Percentiles rank a stretch among this genome's conserved stretches.
Evolutionary conservation across 1,284 basidiomycete genomes (phyloP).

Genomic region (Cystobasidium sp.): DNA sequence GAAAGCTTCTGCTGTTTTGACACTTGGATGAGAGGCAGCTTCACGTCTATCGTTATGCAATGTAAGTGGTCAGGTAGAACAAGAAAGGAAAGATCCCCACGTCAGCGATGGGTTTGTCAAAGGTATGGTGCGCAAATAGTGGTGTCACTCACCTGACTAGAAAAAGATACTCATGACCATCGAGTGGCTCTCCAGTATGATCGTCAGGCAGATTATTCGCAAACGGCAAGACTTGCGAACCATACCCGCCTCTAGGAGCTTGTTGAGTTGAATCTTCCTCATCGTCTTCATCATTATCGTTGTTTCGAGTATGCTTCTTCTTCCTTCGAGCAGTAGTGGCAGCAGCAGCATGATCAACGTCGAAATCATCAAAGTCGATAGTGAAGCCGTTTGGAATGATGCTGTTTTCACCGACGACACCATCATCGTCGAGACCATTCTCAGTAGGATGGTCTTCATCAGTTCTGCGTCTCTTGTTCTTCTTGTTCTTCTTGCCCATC

Average conservation of each 20-base stretch:
- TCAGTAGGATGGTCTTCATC: not conserved
- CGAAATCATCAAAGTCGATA: slow-evolving; percentile 30
- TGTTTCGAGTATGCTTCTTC: slow-evolving; percentile 4
- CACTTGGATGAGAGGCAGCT: slow-evolving; percentile 37
- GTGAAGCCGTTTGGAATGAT: slow-evolving; percentile 43
- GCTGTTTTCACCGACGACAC: slow-evolving; percentile 6
- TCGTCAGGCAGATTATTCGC: slow-evolving; percentile 47
- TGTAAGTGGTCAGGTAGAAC: not conserved
- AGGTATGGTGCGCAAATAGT: not conserved
- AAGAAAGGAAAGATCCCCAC: not conserved
- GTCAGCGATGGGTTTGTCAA: slow-evolving; percentile 3
- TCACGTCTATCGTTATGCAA: slow-evolving; percentile 28
- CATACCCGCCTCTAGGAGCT: slow-evolving; percentile 49
- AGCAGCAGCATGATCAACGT: too few species aligned
- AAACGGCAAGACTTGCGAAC: slow-evolving; percentile 52
- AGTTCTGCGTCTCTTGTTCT: slow-evolving; percentile 26
- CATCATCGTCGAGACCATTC: not conserved
- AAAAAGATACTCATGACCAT: slow-evolving; percentile 67
- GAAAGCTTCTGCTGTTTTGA: slow-evolving; percentile 39
- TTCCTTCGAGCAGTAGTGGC: not conserved
- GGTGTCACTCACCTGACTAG: slow-evolving; percentile 55
- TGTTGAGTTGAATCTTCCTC: slow-evolving; percentile 40
- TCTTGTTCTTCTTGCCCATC: slow-evolving; percentile 19
- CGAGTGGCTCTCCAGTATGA: slow-evolving; percentile 67
- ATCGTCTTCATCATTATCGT: slow-evolving; percentile 7